These are phyloP conservation scores for Botrytis aclada DNA, from an alignment of 2,329 filamentous ascomycete genomes.

Conservation along the genomic window DNA sequence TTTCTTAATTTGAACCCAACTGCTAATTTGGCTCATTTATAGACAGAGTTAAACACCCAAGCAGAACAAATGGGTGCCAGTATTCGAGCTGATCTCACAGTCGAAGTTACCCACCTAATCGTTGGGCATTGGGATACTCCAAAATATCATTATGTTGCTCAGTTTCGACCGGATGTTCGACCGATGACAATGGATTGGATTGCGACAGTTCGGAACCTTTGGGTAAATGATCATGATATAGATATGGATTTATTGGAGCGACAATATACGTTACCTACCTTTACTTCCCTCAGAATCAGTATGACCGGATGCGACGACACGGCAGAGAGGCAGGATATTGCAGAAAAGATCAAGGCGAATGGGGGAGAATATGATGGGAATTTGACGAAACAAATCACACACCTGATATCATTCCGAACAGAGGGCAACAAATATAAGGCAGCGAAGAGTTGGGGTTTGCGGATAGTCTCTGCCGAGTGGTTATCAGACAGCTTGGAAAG, in stretches of 20 bases:
- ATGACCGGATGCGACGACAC: slow-evolving; percentile 69
- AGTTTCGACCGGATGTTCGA: slow-evolving; percentile 79
- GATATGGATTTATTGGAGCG: slow-evolving; percentile 68
- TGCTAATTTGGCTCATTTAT: slow-evolving; percentile 12
- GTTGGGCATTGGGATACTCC: slow-evolving; percentile 85
- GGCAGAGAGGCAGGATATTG: slow-evolving; percentile 65
- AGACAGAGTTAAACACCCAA: slow-evolving; percentile 57
- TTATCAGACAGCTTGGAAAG: slow-evolving; percentile 76
- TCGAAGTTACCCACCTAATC: slow-evolving; percentile 90
- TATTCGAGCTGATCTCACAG: slow-evolving; percentile 90
- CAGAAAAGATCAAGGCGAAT: slow-evolving; percentile 59
- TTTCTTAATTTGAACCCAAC: not conserved
- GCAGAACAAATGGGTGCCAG: slow-evolving; percentile 79
- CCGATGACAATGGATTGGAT: slow-evolving; percentile 83
- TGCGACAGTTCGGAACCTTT: slow-evolving; percentile 71
- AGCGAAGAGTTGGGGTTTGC: slow-evolving; percentile 78
- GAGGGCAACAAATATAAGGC: slow-evolving; percentile 88
- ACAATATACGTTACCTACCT: slow-evolving; percentile 60
- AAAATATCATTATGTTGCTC: slow-evolving; percentile 95
- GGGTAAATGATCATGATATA: slow-evolving; percentile 76
- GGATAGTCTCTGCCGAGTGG: slow-evolving; percentile 81
- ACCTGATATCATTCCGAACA: slow-evolving; percentile 76
- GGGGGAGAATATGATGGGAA: slow-evolving; percentile 87
- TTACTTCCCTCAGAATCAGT: slow-evolving; percentile 62
- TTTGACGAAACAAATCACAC: slow-evolving; percentile 79